phyloP scores from a whole-genome alignment of 164 flowering plant genomes.

The Tetrastigma voinierianum region DNA sequence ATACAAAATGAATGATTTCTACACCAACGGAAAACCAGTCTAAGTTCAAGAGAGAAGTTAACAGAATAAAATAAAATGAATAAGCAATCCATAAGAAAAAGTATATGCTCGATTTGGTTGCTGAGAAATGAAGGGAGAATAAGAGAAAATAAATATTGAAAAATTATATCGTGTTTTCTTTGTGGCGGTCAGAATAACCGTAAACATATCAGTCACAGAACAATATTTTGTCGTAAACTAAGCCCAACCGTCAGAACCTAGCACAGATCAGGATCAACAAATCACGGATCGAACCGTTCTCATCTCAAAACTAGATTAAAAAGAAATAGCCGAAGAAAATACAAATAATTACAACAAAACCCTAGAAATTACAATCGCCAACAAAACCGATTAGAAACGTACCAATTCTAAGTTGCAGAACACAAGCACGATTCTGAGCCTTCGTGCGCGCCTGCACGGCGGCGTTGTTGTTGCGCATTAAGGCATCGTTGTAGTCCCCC shows the following conservation, averaged over 20 bases:
- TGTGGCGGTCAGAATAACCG: background rate
- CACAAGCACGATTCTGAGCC: constrained; percentile 81
- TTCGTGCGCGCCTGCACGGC: constrained; percentile 88
- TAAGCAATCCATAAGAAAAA: too few relatives aligned
- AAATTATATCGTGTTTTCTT: background rate
- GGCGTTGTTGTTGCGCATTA: constrained; percentile 79
- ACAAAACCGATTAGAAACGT: background rate
- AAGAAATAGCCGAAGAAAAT: background rate
- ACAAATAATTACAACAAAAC: background rate
- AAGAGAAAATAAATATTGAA: too few relatives aligned
- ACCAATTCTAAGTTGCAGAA: constrained; percentile 90
- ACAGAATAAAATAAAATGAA: too few relatives aligned
- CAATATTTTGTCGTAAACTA: background rate
- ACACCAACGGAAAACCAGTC: too few relatives aligned
- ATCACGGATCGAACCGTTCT: background rate
- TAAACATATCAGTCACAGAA: background rate
- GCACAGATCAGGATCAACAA: background rate
- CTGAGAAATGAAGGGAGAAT: too few relatives aligned
- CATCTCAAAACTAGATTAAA: background rate
- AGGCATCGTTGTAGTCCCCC: constrained; percentile 78
- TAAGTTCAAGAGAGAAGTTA: too few relatives aligned
- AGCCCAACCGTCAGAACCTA: background rate
- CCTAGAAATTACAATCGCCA: background rate
- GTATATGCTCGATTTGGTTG: too few relatives aligned
- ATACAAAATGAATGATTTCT: too few relatives aligned